phyloP scores from a whole-genome alignment of 352 stramenopile species.

The Globisporangium heterothallicum region DNA sequence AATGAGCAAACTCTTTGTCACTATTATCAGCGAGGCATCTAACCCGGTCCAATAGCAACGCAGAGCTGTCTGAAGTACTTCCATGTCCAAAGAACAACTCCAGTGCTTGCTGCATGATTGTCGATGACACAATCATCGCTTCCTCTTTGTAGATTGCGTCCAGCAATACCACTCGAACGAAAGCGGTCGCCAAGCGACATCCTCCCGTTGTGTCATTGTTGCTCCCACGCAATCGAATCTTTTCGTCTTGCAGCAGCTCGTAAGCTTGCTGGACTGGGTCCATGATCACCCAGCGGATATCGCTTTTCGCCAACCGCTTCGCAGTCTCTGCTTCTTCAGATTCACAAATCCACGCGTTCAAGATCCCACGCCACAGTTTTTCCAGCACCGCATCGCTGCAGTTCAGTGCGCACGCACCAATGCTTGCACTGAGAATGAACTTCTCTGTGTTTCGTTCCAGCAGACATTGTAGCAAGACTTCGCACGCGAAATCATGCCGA shows the following conservation, averaged over 20 bases:
- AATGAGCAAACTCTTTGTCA: constrained; percentile 20
- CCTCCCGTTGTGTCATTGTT: constrained; percentile 2
- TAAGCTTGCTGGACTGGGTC: constrained; percentile 44
- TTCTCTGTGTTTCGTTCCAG: constrained; percentile 72
- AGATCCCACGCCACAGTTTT: constrained; percentile 39
- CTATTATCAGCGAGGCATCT: constrained; percentile 12
- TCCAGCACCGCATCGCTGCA: constrained; percentile 53
- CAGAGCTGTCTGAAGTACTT: constrained; percentile 31
- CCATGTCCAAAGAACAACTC: constrained; percentile 40
- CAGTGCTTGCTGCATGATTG: constrained; percentile 41
- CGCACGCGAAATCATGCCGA: constrained; percentile 61
- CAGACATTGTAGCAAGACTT: constrained; percentile 66
- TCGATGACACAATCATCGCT: constrained; percentile 22
- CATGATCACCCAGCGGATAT: constrained; percentile 31
- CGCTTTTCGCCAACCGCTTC: background rate
- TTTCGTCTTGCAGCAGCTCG: constrained; percentile 46
- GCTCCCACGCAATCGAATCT: constrained; percentile 16
- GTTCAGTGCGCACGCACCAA: constrained; percentile 49
- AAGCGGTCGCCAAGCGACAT: constrained; percentile 34
- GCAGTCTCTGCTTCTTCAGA: background rate
- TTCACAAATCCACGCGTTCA: constrained; percentile 18
- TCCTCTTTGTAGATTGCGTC: constrained; percentile 24
- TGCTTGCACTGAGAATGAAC: constrained; percentile 70
- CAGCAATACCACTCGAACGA: constrained; percentile 34
- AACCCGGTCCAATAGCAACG: constrained; percentile 33